These are phyloP conservation scores for Globisporangium cystogenes DNA, from an alignment of 352 stramenopile genomes.

Conservation along the genomic window DNA sequence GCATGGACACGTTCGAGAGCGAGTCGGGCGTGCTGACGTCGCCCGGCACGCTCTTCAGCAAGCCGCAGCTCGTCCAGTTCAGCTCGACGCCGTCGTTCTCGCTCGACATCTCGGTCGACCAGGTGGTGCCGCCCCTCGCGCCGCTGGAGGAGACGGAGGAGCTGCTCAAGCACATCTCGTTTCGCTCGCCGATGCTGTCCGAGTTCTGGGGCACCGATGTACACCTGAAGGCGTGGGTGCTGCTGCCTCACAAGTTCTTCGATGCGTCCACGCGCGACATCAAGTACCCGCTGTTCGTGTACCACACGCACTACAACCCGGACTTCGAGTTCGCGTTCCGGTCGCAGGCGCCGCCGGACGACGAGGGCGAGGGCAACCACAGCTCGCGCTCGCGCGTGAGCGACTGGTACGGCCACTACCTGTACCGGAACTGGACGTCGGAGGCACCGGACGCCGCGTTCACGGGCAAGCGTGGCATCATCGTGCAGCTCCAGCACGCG, in stretches of 20 bases:
- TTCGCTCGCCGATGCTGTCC: slow-evolving; percentile 53
- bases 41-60: slow-evolving; percentile 56
- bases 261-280: slow-evolving; percentile 38
- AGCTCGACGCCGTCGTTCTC: slow-evolving; percentile 20
- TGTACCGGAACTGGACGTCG: slow-evolving; percentile 74
- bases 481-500: slow-evolving; percentile 71
- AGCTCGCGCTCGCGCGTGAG: slow-evolving; percentile 5
- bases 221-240: slow-evolving; percentile 60
- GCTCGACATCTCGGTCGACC: slow-evolving; percentile 37
- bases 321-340: slow-evolving; percentile 57
- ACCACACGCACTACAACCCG: slow-evolving; percentile 70
- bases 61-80: slow-evolving; percentile 41
- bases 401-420: slow-evolving; percentile 59
- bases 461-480: slow-evolving; percentile 57
- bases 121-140: slow-evolving; percentile 30
- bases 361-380: slow-evolving; percentile 10
- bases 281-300: slow-evolving; percentile 68
- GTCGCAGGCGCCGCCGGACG: slow-evolving; percentile 15
- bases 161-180: slow-evolving; percentile 61
- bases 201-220: slow-evolving; percentile 69
- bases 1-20: slow-evolving; percentile 35
- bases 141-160: slow-evolving; percentile 36
- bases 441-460: slow-evolving; percentile 37
- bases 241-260: slow-evolving; percentile 68
- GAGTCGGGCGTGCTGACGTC: slow-evolving; percentile 33